Evolutionary conservation across 1,284 basidiomycete species (phyloP), one percentile per base, ranked within the genome.

Genomic region (Sporisorium reilianum): DNA sequence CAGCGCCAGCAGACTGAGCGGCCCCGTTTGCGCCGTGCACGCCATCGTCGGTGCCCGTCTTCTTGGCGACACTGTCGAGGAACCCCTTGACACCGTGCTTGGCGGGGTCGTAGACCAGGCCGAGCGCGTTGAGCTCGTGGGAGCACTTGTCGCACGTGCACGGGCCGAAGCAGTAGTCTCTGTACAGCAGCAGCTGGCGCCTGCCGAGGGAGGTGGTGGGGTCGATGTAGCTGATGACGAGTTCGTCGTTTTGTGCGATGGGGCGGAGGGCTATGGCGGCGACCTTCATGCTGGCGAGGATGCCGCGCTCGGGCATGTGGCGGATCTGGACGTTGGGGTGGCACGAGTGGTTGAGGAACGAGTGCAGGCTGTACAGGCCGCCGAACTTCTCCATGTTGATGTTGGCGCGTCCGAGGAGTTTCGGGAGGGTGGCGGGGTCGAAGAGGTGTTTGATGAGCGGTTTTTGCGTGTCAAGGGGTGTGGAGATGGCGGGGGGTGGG

Each of bases 351-450:
- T 95, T 95, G 41, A 95, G 84, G 81, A 95, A 93, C 2, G 92
- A 91, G 84, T 96, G 93, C 10, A 96, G 88, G 8, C 89, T 88
- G 85, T 95, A 95, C 11, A 95, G 86, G 2, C 93, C 94, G 5
- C 94, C 94, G 68, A 93, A 92, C 3, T 90, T 89, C 85, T 95
- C 94, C 64, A 93, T 87, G 82, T 95, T 95, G 56, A 95, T 88
- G 75, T 89, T 93, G 89, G 93, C 92, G 48, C 91, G 88, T 0
- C 93, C 93, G n/a, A 95, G 85, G 0, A 90, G 88, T 42, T 88
- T 87, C 34, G 93, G 86, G 84, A 93, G 94, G 2, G 88, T 89
- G 18, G 91, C 89, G 77, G 91, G 92, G 22, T 88, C 88, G 85
- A 95, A 93, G 44, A 94, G 86, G 25, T 88, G 88, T 25, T 87